phyloP scores from a whole-genome alignment of 306 rosid species.

The Spatholobus suberectus region DNA sequence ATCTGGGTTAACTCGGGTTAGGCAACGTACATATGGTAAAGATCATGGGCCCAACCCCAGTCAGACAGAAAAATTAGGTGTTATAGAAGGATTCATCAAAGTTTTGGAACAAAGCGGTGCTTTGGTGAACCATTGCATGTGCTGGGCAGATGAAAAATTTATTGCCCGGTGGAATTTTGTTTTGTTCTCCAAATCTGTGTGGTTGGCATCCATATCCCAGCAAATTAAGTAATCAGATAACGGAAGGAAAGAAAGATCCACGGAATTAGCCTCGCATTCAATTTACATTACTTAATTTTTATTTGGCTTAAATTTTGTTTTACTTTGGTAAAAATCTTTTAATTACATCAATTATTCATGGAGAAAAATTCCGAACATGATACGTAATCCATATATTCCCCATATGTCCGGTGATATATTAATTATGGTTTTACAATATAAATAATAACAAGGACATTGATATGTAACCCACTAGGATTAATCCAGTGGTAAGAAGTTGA shows the following conservation, averaged over 20 bases:
- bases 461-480: no score
- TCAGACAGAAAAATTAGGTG: conserved; percentile 14
- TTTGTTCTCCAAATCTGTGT: conserved; percentile 21
- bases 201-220: conserved; percentile 39
- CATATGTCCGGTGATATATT: background rate
- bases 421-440: no score
- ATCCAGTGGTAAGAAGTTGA: no score
- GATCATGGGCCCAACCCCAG: conserved; percentile 32
- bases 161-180: conserved; percentile 40
- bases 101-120: conserved; percentile 22
- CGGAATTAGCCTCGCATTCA: background rate
- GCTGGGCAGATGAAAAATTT: conserved; percentile 65
- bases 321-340: background rate
- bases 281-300: background rate
- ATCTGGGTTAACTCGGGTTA: background rate
- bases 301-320: background rate
- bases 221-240: background rate
- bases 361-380: background rate
- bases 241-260: conserved; percentile 24
- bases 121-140: conserved; percentile 49
- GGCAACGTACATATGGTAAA: background rate
- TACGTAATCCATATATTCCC: no score
- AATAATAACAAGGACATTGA: no score
- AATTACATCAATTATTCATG: background rate
- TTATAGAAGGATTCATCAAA: conserved; percentile 1